A percentile compares a stretch with the other conserved stretches of the same genome.
These are phyloP conservation scores for Chlamydomonas eustigma DNA, from an alignment of 139 green algal genomes.

Conservation along the genomic window DNA sequence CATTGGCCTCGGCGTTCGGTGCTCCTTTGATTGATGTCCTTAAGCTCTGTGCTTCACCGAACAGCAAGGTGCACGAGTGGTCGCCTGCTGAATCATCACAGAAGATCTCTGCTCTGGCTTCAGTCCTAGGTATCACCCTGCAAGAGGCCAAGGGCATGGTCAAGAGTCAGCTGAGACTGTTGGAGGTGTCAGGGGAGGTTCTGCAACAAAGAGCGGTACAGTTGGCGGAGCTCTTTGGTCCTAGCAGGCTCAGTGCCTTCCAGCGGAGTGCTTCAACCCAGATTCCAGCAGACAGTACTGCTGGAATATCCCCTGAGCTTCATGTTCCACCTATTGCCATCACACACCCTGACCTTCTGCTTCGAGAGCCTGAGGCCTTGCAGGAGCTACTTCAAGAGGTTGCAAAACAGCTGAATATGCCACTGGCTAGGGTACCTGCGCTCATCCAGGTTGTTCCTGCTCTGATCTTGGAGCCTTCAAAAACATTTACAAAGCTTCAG, in stretches of 20 bases:
- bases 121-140: background rate
- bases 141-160: conserved; percentile 2
- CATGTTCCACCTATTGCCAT: background rate
- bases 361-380: background rate
- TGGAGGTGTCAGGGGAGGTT: background rate
- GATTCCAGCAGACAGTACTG: no score
- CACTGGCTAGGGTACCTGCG: background rate
- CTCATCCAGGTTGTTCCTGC: background rate
- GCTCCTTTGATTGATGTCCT: background rate
- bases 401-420: background rate
- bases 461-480: background rate
- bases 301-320: background rate
- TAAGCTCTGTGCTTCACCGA: background rate
- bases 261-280: no score
- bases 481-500: background rate
- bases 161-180: background rate
- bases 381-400: background rate
- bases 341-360: conserved; percentile 23
- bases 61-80: background rate
- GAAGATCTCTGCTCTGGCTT: background rate
- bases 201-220: background rate
- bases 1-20: background rate
- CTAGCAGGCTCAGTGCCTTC: no score
- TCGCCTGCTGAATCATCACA: background rate
- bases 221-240: no score